Evolutionary conservation across 2,329 filamentous ascomycete species (phyloP), one percentile per base, ranked within the genome.

Genomic region (Apiospora pterosperma): DNA sequence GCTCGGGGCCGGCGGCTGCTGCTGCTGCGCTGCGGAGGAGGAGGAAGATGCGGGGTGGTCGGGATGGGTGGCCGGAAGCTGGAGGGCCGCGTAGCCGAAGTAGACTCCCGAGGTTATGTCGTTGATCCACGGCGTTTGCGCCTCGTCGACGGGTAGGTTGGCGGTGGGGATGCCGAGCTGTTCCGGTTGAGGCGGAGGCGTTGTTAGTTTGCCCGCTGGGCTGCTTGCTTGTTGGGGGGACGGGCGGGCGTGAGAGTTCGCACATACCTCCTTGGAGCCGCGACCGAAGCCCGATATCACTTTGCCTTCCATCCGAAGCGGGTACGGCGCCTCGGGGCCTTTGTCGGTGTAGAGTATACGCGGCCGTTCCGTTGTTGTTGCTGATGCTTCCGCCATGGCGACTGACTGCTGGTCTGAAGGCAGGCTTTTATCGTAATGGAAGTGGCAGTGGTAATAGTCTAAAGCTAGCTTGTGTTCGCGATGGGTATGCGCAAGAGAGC

Each of bases 131-230:
- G 85, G 81, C 36, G 83, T 79, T 7, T 83, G 77, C 72, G 87
- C 73, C 63, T 84, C 83, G 77, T 91, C 89, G 61, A 95, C 90
- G 71, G 88, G 88, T 55, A 98, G 88, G 82, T 98, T 99, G 75
- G 96, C 96, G 1, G 96, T 98, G 2, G 96, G 96, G 76, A 98
- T 97, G 71, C 95, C 95, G 75, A 98, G 92, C 89, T 96, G 62
- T 41, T 52, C 21, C 25, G 28, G 11, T 28, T 11, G 39, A n/a
- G 31, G 68, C 63, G 62, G 52, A 25, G 60, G 39, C 34, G 16
- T 12, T 25, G 59, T 59, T 39, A 59, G 41, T 44, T 38, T 39
- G 25, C 28, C 39, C 23, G 34, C 39, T 36, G 7, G 36, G 41
- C 31, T 42, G 14, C 14, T 52, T 59, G 16, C 12, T 25, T 34